Evolutionary conservation across 2,329 filamentous ascomycete genomes (phyloP).

Genomic region (Cercospora canescens): DNA sequence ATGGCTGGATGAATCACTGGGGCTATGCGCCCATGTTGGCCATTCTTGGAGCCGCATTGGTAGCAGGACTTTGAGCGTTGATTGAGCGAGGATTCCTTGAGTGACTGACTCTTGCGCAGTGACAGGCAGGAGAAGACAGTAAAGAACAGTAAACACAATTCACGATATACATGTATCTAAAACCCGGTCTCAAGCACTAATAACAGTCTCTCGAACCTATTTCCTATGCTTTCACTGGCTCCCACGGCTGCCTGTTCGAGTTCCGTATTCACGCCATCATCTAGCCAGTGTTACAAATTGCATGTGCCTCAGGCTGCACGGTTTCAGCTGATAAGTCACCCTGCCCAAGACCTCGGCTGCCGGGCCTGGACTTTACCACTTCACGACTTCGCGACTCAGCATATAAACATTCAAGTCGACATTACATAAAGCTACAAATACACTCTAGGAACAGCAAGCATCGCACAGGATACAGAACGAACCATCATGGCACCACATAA

Average conservation of each 20-base stretch:
- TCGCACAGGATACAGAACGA: background rate
- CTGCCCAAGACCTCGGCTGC: background rate
- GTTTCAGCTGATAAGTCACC: background rate
- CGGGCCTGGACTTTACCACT: background rate
- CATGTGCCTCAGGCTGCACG: background rate
- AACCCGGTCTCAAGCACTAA: background rate
- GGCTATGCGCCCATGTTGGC: constrained; percentile 6
- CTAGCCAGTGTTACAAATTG: background rate
- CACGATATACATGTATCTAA: background rate
- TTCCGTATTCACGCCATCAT: background rate
- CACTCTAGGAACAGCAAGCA: background rate
- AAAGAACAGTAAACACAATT: background rate
- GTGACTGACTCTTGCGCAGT: background rate
- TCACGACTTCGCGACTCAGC: background rate
- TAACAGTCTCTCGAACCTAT: background rate
- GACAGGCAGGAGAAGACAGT: background rate
- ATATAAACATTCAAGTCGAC: background rate
- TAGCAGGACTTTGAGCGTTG: background rate
- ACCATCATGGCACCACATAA: constrained; percentile 19
- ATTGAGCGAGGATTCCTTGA: background rate
- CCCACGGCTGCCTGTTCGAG: background rate
- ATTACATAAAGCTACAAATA: background rate
- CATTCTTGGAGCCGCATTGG: background rate
- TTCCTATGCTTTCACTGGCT: background rate
- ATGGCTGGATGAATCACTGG: constrained; percentile 9